phyloP scores from a whole-genome alignment of 2,329 filamentous ascomycete genomes.

The Cordyceps pruinosa region DNA sequence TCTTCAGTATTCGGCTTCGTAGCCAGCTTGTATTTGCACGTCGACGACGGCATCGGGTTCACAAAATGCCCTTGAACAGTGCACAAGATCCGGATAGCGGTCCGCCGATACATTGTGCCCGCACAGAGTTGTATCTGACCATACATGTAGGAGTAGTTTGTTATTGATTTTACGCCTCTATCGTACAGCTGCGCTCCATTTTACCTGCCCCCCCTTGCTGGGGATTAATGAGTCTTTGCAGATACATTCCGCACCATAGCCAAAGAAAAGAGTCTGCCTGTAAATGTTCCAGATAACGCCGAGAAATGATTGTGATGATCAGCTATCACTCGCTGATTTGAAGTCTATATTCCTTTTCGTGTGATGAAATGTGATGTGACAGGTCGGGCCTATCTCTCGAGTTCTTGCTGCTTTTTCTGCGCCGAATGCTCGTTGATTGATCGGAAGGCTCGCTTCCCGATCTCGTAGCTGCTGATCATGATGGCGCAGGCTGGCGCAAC shows the following conservation, averaged over 20 bases:
- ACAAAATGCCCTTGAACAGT: too few relatives aligned
- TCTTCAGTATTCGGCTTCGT: neutral
- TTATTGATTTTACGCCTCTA: neutral
- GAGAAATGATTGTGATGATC: neutral
- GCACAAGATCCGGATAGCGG: too few relatives aligned
- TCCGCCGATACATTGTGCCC: too few relatives aligned
- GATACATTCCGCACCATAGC: neutral
- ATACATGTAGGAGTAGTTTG: neutral
- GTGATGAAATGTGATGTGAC: neutral
- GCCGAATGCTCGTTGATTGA: conserved; percentile 55
- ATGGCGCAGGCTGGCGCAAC: conserved; percentile 96
- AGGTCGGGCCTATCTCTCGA: neutral
- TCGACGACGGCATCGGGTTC: too few relatives aligned
- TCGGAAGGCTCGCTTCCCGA: conserved; percentile 83
- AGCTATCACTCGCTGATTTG: neutral
- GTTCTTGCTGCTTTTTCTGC: conserved; percentile 7
- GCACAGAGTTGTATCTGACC: too few relatives aligned
- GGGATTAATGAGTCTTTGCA: neutral
- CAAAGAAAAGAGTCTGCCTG: neutral
- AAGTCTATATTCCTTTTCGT: neutral
- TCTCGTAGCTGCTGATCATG: conserved; percentile 97
- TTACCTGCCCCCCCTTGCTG: neutral
- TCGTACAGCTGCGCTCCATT: conserved; percentile 3
- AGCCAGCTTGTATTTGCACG: too few relatives aligned
- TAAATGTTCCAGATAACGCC: conserved; percentile 6